These are phyloP conservation scores for Wickerhamomyces canadensis DNA, from an alignment of 805 yeast genomes.

Conservation along the genomic window DNA sequence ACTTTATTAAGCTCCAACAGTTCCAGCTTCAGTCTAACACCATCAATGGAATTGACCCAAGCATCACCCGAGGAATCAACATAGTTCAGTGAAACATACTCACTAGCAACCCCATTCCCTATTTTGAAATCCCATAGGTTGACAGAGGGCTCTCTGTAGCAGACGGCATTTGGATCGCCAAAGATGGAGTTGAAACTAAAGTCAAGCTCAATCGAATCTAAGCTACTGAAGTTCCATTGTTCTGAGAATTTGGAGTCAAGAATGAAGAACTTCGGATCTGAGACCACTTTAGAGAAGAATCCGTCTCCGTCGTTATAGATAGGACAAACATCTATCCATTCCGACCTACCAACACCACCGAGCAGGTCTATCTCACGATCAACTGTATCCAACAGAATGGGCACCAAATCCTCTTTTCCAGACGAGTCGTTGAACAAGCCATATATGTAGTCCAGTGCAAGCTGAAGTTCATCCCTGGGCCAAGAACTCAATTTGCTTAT, in stretches of 20 bases:
- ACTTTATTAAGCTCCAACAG: slow-evolving; percentile 32
- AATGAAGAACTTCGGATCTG: slow-evolving; percentile 4
- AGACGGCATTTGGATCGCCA: slow-evolving; percentile 2
- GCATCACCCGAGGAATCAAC: slow-evolving; percentile 1
- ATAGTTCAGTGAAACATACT: background rate
- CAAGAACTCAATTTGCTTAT: slow-evolving; percentile 5
- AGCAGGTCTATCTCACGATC: background rate
- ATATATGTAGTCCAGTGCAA: background rate
- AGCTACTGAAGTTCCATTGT: slow-evolving; percentile 6
- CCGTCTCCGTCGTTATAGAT: background rate
- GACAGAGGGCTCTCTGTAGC: slow-evolving; percentile 12
- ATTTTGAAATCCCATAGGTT: slow-evolving; percentile 9
- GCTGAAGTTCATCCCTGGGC: slow-evolving; percentile 4
- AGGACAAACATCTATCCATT: slow-evolving; percentile 2
- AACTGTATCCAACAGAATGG: background rate
- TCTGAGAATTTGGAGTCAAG: slow-evolving; percentile 14
- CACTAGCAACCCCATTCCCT: slow-evolving; percentile 7
- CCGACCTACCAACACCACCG: too few species aligned
- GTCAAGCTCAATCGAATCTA: slow-evolving; percentile 7
- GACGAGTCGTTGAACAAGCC: background rate
- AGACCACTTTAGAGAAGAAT: slow-evolving; percentile 9
- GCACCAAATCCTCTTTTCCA: background rate
- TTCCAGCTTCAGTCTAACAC: slow-evolving; percentile 44
- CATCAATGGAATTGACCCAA: slow-evolving; percentile 26
- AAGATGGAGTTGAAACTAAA: slow-evolving; percentile 10